Conservation (phyloP, 163 green algal genomes). For the Coccomyxa subellipsoidea region DNA sequence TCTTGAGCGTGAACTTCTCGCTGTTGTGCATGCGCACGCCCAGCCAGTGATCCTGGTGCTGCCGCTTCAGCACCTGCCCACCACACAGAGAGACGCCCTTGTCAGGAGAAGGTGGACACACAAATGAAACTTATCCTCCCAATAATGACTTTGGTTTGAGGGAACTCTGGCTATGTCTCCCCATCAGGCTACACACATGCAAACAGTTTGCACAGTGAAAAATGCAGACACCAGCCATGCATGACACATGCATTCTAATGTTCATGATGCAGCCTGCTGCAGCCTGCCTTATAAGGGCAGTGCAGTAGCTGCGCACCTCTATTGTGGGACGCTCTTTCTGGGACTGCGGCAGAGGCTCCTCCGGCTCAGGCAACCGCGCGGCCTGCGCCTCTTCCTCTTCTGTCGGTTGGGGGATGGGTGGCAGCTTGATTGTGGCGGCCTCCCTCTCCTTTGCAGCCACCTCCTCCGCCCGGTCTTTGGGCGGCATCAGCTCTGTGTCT, state of each 20-base stretch:
- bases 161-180: no score
- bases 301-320: slow-evolving; percentile 6
- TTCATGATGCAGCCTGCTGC: no score
- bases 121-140: no score
- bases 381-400: background rate
- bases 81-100: background rate
- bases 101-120: no score
- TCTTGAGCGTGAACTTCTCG: background rate
- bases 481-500: slow-evolving; percentile 3
- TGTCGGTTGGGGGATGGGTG: background rate
- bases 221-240: background rate
- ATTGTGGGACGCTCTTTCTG: background rate
- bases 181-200: background rate
- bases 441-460: background rate
- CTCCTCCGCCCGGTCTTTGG: background rate
- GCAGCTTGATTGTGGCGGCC: background rate
- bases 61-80: slow-evolving; percentile 10
- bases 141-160: no score
- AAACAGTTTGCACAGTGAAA: no score
- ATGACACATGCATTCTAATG: background rate
- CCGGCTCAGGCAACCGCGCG: background rate
- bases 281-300: no score
- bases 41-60: slow-evolving; percentile 29
- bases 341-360: background rate
- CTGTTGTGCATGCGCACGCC: slow-evolving; percentile 20